Evolutionary conservation across 179 eudicot genomes (phyloP).

Genomic region (Monotropa hypopitys): DNA sequence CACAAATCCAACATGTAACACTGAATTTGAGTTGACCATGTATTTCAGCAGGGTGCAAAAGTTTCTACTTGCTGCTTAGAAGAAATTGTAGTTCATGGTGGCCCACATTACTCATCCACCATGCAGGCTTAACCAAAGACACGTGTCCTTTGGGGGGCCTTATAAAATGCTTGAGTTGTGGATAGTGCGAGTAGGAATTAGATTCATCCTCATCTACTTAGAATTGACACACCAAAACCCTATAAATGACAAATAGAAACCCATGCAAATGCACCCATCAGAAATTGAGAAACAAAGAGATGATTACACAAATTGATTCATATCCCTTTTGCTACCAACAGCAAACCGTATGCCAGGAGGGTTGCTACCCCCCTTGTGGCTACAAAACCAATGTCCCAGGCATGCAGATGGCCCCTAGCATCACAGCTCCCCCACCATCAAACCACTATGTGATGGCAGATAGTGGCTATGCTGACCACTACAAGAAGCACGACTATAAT

Average conservation of each 20-base stretch:
- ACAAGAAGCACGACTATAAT: background rate
- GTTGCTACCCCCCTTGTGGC: background rate
- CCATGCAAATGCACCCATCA: background rate
- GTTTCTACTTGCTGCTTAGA: background rate
- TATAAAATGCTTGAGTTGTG: background rate
- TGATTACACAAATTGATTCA: background rate
- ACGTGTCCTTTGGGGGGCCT: background rate
- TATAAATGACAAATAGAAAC: background rate
- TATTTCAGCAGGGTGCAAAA: background rate
- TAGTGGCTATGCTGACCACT: background rate
- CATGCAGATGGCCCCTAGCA: background rate
- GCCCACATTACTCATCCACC: background rate
- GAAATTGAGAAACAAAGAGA: background rate
- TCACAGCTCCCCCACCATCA: background rate
- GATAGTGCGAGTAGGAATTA: background rate
- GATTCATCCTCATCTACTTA: background rate
- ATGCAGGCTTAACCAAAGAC: background rate
- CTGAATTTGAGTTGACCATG: no score
- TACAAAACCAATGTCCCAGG: background rate
- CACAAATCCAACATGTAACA: no score
- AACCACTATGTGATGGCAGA: background rate
- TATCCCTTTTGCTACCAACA: conserved; percentile 5
- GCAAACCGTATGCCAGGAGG: background rate
- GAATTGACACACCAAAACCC: background rate
- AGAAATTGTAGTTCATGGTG: background rate